Percentiles rank a stretch among this genome's conserved stretches.
These are phyloP conservation scores for Citrullus amarus DNA, from an alignment of 306 rosid species.

Conservation along the genomic window DNA sequence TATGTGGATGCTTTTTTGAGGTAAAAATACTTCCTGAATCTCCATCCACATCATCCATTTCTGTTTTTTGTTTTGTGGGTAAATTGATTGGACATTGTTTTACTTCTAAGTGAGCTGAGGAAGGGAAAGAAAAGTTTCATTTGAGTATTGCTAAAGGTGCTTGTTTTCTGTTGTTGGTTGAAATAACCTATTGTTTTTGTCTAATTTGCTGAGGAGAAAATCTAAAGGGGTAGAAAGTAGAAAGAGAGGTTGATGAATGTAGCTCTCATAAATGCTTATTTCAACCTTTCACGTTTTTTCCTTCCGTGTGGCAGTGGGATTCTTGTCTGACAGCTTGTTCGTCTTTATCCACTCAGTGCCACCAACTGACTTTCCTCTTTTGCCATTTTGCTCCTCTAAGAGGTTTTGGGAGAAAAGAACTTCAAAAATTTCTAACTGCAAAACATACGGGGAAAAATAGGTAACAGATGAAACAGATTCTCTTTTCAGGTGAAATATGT, in stretches of 20 bases:
- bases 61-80: neutral
- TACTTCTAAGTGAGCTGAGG: neutral
- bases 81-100: neutral
- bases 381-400: neutral
- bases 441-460: neutral
- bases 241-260: neutral
- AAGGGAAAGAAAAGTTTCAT: neutral
- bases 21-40: neutral
- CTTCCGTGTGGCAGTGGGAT: conserved; percentile 9
- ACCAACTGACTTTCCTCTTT: neutral
- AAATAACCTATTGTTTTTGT: neutral
- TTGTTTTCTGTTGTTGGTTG: neutral
- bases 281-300: conserved; percentile 2
- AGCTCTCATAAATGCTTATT: neutral
- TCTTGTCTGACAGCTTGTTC: neutral
- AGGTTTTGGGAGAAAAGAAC: neutral
- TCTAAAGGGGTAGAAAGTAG: neutral
- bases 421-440: neutral
- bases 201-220: neutral
- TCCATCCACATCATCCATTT: neutral
- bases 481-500: neutral
- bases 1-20: neutral
- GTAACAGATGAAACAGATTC: neutral
- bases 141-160: neutral
- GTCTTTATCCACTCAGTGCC: neutral